Conservation (phyloP, 306 rosid genomes). For the Prunus persica region DNA sequence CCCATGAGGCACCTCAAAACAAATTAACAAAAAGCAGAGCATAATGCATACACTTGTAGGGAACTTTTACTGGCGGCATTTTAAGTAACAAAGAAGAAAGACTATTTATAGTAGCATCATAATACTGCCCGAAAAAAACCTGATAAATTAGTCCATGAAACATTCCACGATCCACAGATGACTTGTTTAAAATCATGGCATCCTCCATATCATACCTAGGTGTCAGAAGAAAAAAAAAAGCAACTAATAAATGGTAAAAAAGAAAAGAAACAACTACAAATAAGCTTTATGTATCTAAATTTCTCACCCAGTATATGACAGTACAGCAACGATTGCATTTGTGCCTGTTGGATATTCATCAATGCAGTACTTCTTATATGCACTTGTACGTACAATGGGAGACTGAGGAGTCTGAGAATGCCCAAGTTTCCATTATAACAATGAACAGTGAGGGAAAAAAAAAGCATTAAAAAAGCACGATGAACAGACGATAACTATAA, state of each 20-base stretch:
- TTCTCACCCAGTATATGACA: slow-evolving; percentile 91
- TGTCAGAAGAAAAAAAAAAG: slow-evolving; percentile 23
- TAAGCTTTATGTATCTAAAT: slow-evolving; percentile 1
- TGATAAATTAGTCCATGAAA: slow-evolving; percentile 90
- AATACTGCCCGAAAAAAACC: slow-evolving; percentile 38
- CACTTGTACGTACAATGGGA: slow-evolving; percentile 82
- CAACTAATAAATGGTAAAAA: slow-evolving; percentile 6
- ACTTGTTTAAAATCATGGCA: slow-evolving; percentile 96
- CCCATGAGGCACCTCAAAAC: neutral
- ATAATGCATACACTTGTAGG: neutral
- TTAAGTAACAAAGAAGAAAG: neutral
- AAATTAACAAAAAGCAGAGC: neutral
- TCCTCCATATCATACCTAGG: slow-evolving; percentile 96
- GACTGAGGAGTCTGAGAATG: slow-evolving; percentile 81
- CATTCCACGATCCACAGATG: slow-evolving; percentile 98
- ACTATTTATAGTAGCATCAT: neutral
- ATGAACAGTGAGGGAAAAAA: neutral
- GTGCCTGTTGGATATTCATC: slow-evolving; percentile 94
- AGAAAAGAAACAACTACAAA: neutral
- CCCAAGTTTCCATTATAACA: neutral
- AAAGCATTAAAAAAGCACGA: neutral
- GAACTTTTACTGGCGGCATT: neutral
- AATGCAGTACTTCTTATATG: slow-evolving; percentile 60
- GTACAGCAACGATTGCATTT: slow-evolving; percentile 93
- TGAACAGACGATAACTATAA: neutral